Conservation (phyloP, 2,329 filamentous ascomycete species). For the Hymenoscyphus salicellus region DNA sequence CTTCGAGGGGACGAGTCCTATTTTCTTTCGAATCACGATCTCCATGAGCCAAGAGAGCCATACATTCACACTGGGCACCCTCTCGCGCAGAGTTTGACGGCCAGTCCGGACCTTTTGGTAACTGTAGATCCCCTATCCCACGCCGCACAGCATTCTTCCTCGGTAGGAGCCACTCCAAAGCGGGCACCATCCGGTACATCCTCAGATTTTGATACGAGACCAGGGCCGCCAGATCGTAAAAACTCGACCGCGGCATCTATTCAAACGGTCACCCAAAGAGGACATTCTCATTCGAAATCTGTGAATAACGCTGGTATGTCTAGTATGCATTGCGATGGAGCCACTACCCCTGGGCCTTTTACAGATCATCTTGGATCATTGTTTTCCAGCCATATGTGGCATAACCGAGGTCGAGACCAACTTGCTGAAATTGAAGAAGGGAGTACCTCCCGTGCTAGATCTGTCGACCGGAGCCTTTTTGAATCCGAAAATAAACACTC, state of each 20-base stretch:
- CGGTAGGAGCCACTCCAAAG: conserved; percentile 38
- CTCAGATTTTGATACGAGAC: conserved; percentile 39
- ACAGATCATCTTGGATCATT: conserved; percentile 32
- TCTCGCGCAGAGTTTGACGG: conserved; percentile 69
- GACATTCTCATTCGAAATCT: conserved; percentile 38
- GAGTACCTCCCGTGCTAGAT: conserved; percentile 54
- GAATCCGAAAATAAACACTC: conserved; percentile 61
- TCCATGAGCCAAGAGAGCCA: conserved; percentile 39
- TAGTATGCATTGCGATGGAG: conserved; percentile 17
- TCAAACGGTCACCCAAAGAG: conserved; percentile 34
- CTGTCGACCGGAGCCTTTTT: conserved; percentile 61
- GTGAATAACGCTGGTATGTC: conserved; percentile 30
- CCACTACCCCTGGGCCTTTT: conserved; percentile 26
- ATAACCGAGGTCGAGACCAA: conserved; percentile 21
- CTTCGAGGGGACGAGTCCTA: conserved; percentile 56
- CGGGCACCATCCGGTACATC: conserved; percentile 35
- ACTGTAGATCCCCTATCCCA: conserved; percentile 34
- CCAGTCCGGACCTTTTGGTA: conserved; percentile 57
- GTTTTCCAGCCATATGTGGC: conserved; percentile 26
- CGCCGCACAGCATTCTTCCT: conserved; percentile 41
- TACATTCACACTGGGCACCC: conserved; percentile 59
- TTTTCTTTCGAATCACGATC: conserved; percentile 46
- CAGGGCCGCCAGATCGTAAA: conserved; percentile 38
- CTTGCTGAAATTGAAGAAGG: conserved; percentile 43
- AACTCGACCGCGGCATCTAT: conserved; percentile 33